Evolutionary conservation across 1,284 basidiomycete species (phyloP).

Genomic region (Leucoagaricus sp.): DNA sequence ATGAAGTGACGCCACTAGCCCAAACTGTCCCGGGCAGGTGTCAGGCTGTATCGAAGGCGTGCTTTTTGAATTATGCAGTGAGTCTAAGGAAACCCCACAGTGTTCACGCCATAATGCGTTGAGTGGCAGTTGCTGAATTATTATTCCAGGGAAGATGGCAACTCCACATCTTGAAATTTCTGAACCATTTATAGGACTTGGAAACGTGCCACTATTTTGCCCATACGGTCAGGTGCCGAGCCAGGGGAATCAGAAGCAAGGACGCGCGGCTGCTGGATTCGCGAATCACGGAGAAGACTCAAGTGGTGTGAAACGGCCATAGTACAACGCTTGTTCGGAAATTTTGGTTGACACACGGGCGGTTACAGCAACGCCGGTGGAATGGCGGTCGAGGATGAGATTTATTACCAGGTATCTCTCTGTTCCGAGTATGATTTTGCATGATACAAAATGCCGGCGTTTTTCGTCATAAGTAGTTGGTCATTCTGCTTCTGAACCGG

Average conservation of each 20-base stretch:
- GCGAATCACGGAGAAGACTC: slow-evolving; percentile 9
- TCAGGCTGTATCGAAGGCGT: background rate
- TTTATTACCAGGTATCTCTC: background rate
- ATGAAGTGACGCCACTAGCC: slow-evolving; percentile 13
- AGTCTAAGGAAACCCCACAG: background rate
- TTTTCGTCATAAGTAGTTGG: too few species aligned
- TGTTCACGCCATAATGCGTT: too few species aligned
- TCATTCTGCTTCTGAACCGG: too few species aligned
- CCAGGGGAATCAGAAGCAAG: background rate
- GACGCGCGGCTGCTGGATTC: background rate
- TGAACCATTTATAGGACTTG: background rate
- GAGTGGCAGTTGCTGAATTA: too few species aligned
- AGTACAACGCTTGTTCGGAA: background rate
- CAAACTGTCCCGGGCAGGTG: slow-evolving; percentile 6
- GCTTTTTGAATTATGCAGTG: background rate
- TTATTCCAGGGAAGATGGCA: too few species aligned
- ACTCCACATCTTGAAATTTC: too few species aligned
- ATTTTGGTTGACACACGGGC: background rate
- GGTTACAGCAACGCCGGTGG: background rate
- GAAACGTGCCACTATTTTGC: background rate
- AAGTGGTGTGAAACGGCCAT: background rate
- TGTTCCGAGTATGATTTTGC: background rate
- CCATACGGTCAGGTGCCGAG: background rate
- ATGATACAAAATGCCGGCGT: too few species aligned
- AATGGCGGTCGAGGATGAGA: background rate